A percentile compares a stretch with the other conserved stretches of the same genome.
These are phyloP conservation scores for Amanita rimosa DNA, from an alignment of 768 basidiomycete species.

Conservation along the genomic window DNA sequence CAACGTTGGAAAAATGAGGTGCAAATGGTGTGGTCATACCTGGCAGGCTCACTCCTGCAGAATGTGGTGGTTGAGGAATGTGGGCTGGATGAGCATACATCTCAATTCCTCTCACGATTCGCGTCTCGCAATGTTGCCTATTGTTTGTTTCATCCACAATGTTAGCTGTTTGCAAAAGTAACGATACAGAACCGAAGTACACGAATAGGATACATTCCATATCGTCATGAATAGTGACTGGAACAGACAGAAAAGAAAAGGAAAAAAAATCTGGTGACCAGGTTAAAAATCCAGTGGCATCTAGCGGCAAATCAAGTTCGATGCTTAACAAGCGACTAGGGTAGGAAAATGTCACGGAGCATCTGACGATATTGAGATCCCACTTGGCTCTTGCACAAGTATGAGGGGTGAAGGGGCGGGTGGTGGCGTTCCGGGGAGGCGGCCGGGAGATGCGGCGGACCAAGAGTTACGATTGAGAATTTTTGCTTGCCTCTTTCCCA, in stretches of 20 bases:
- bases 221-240: not conserved
- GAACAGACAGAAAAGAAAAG: not conserved
- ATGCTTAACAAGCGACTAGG: not conserved
- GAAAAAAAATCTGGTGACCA: not conserved
- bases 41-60: slow-evolving; percentile 4
- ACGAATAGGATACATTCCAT: not conserved
- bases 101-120: not conserved
- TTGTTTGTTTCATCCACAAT: not conserved
- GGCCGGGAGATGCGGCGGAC: slow-evolving; percentile 18
- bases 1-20: slow-evolving; percentile 5
- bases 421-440: not conserved
- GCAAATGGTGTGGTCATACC: not conserved
- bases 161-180: not conserved
- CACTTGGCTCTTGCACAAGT: slow-evolving; percentile 1
- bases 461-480: slow-evolving; percentile 41
- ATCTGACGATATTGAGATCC: not conserved
- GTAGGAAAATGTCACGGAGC: not conserved
- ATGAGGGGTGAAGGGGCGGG: slow-evolving; percentile 2
- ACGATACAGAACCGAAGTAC: not conserved
- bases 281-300: not conserved
- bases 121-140: not conserved
- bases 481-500: slow-evolving; percentile 34
- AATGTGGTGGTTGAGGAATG: slow-evolving; percentile 8
- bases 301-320: not conserved
- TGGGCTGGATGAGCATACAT: slow-evolving; percentile 6